phyloP scores from a whole-genome alignment of 805 yeast genomes.

The Candida piceae region DNA sequence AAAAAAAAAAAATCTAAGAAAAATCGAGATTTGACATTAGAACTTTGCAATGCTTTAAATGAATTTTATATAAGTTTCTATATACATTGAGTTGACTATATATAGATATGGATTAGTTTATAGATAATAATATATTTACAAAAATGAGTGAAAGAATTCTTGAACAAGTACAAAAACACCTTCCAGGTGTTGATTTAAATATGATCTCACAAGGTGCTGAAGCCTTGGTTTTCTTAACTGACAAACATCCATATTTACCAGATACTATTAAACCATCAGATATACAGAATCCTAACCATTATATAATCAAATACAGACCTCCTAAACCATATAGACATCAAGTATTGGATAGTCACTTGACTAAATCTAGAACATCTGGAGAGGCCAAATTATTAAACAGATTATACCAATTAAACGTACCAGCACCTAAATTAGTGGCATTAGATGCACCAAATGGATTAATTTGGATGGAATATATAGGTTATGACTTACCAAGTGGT shows the following conservation, averaged over 20 bases:
- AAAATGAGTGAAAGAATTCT: slow-evolving; percentile 54
- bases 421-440: slow-evolving; percentile 68
- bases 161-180: slow-evolving; percentile 34
- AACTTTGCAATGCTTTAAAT: no score
- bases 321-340: slow-evolving; percentile 89
- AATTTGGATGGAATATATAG: slow-evolving; percentile 83
- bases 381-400: slow-evolving; percentile 76
- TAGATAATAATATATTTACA: no score
- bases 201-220: slow-evolving; percentile 88
- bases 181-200: slow-evolving; percentile 46
- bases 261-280: slow-evolving; percentile 18
- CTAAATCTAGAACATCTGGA: slow-evolving; percentile 74
- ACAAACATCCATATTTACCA: slow-evolving; percentile 62
- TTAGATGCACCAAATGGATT: slow-evolving; percentile 76
- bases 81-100: no score
- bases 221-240: slow-evolving; percentile 67
- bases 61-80: no score
- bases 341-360: slow-evolving; percentile 65
- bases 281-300: slow-evolving; percentile 30
- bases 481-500: slow-evolving; percentile 49
- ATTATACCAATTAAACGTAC: slow-evolving; percentile 48
- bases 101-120: no score
- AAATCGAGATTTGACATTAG: no score
- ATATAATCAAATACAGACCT: slow-evolving; percentile 81
- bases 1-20: no score